Evolutionary conservation across 1,139 yeast species (phyloP), one percentile per base, ranked within the genome.

Genomic region (Magnusiomyces sp.): DNA sequence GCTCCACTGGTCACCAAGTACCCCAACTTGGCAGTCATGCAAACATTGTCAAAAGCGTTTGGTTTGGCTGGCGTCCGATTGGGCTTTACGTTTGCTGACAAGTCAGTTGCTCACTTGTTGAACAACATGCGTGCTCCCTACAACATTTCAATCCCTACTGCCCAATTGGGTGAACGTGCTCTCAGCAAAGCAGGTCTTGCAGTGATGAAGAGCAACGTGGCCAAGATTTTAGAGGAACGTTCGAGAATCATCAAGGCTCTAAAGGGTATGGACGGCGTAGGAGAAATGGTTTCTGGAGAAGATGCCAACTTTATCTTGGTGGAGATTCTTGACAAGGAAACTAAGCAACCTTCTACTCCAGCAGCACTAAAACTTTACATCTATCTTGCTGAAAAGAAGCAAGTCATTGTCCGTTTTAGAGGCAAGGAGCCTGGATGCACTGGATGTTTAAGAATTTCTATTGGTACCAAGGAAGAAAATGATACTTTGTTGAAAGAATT

Each of bases 61-160:
- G 98, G 98, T 4, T 76, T 92, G 52, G 98, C 98, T 2, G 97
- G 97, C 44, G 84, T 89, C 48, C 76, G 98, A 59, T 58, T 90
- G 47, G 98, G 98, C 20, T 72, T 88, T 54, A 82, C 96, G 0
- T 90, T 67, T 63, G 74, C 90, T 10, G 72, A 76, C 14, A 69
- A 72, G 13, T 77, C 76, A 50, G 72, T 92, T 49, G 76, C 95
- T 0, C 62, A 67, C 16, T 76, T 84, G 49, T 71, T 92, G 59
- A 92, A 94, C 65, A 79, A 95, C 31, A 81, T 92, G 83, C 92
- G 90, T 63, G 95, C 95, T 41, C 98, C 98, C 1, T 94, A 92
- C 69, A 94, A 92, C 65, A 86, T 92, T 48, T 86, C 96, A 9
- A 79, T 90, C 5, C 73, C 86, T 55, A 83, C 97, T 0, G 73